A percentile compares a stretch with the other conserved stretches of the same genome.
phyloP scores from a whole-genome alignment of 495 filamentous ascomycete genomes.

The Podospora bellae-mahoneyi region DNA sequence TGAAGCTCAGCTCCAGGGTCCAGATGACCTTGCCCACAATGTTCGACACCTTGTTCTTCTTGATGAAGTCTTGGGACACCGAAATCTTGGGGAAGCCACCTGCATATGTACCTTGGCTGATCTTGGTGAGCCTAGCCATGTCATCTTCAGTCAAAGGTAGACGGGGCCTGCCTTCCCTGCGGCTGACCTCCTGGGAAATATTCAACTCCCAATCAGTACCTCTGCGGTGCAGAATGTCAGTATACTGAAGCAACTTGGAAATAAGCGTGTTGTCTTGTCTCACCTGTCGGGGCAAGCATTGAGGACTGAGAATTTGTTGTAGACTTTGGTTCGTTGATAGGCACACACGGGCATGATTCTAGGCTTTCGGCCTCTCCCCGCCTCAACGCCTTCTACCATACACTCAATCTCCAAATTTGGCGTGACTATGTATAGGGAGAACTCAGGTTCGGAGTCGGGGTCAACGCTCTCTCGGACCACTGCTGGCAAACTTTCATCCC shows the following conservation, averaged over 20 bases:
- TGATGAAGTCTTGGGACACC: slow-evolving; percentile 7
- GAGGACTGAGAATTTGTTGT: slow-evolving; percentile 28
- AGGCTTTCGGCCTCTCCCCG: not conserved
- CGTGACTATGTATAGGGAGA: not conserved
- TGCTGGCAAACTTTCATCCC: not conserved
- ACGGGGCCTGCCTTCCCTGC: not conserved
- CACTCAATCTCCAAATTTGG: not conserved
- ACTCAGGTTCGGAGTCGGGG: not conserved
- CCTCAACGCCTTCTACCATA: not conserved
- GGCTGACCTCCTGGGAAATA: slow-evolving; percentile 1
- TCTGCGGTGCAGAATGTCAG: not conserved
- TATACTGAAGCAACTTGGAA: not conserved
- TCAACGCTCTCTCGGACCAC: slow-evolving; percentile 5
- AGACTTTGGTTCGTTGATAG: slow-evolving; percentile 15
- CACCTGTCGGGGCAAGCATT: slow-evolving; percentile 43
- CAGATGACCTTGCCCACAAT: slow-evolving; percentile 20
- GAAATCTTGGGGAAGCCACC: slow-evolving; percentile 8
- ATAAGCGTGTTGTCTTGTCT: slow-evolving; percentile 7
- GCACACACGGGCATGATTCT: not conserved
- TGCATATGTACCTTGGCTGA: not conserved
- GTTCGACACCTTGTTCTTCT: not conserved
- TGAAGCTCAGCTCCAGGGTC: slow-evolving; percentile 14
- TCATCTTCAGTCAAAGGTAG: not conserved
- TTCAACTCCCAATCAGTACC: slow-evolving; percentile 25
- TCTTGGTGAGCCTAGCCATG: not conserved